Conservation (phyloP, 2,329 filamentous ascomycete genomes). For the Corinectria fuckeliana region DNA sequence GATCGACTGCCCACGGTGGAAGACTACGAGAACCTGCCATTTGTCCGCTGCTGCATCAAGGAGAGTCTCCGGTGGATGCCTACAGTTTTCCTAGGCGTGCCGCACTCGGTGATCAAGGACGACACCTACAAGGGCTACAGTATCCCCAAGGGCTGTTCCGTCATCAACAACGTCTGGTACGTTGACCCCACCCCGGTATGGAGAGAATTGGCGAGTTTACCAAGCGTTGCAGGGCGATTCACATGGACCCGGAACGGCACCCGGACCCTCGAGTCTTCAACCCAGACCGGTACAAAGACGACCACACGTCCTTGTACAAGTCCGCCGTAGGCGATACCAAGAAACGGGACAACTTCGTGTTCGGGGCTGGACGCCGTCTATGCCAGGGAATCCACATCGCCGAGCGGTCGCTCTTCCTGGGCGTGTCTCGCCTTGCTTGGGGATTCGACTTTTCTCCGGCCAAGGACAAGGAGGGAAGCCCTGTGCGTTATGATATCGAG, state of each 20-base stretch:
- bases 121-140: conserved; percentile 29
- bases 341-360: conserved; percentile 24
- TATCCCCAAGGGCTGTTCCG: conserved; percentile 38
- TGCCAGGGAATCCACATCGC: conserved; percentile 28
- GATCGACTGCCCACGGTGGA: conserved; percentile 50
- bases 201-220: not conserved
- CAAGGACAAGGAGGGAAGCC: not conserved
- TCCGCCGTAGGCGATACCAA: conserved; percentile 11
- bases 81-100: conserved; percentile 42
- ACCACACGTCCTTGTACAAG: conserved; percentile 13
- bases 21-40: conserved; percentile 53
- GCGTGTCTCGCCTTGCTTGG: conserved; percentile 21
- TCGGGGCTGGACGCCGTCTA: conserved; percentile 24
- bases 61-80: conserved; percentile 43
- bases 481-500: conserved; percentile 6
- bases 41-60: conserved; percentile 45
- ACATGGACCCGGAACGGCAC: conserved; percentile 74
- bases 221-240: conserved; percentile 38
- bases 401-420: conserved; percentile 22
- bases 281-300: conserved; percentile 39
- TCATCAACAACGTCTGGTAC: conserved; percentile 36
- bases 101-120: conserved; percentile 45
- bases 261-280: conserved; percentile 46
- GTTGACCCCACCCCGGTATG: not conserved
- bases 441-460: conserved; percentile 11